phyloP scores from a whole-genome alignment of 495 filamentous ascomycete genomes.

The Chaetomium fimeti region DNA sequence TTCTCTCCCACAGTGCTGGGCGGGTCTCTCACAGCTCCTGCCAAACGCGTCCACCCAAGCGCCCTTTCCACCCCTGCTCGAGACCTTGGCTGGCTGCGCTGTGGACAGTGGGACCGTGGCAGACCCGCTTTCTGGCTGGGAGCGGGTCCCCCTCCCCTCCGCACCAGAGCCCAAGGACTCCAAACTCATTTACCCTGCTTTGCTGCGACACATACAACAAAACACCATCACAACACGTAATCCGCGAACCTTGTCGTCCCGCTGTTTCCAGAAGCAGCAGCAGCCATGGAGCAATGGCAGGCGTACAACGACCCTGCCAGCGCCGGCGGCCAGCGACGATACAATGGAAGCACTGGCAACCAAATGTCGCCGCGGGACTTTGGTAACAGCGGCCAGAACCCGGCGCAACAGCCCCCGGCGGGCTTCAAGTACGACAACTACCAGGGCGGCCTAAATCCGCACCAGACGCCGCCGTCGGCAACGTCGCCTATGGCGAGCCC shows the following conservation, averaged over 20 bases:
- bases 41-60: conserved; percentile 13
- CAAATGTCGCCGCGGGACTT: conserved; percentile 50
- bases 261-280: conserved; percentile 17
- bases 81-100: conserved; percentile 10
- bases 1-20: background rate
- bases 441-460: conserved; percentile 55
- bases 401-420: conserved; percentile 55
- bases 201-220: conserved; percentile 14
- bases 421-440: conserved; percentile 75
- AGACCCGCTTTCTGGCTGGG: conserved; percentile 17
- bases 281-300: conserved; percentile 60
- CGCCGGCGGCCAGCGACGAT: conserved; percentile 49
- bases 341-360: conserved; percentile 46
- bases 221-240: conserved; percentile 6
- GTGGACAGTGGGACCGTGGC: background rate
- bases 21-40: conserved; percentile 8
- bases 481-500: conserved; percentile 65
- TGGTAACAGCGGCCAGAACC: conserved; percentile 32
- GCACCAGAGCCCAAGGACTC: conserved; percentile 17
- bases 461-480: conserved; percentile 56
- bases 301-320: conserved; percentile 47
- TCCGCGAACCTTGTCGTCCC: background rate
- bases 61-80: conserved; percentile 10
- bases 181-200: conserved; percentile 13
- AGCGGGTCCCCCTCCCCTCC: conserved; percentile 15